Evolutionary conservation across 345 rosid species (phyloP).

Genomic region (Viola odorata): DNA sequence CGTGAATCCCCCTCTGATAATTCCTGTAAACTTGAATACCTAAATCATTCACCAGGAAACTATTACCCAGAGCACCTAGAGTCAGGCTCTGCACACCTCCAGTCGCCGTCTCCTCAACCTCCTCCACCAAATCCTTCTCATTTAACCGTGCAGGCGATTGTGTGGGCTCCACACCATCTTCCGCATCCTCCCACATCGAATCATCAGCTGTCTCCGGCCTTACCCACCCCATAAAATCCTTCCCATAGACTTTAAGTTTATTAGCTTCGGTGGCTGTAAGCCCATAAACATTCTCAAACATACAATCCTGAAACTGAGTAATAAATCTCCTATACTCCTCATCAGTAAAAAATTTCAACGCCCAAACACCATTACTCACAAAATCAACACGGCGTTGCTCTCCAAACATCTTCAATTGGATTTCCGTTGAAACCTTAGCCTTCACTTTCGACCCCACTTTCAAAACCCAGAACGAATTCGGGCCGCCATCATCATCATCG

Average conservation of each 20-base stretch:
- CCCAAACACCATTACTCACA: conserved; percentile 77
- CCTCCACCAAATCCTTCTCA: conserved; percentile 52
- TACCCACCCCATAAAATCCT: conserved; percentile 85
- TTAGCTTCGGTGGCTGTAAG: conserved; percentile 59
- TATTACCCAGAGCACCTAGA: conserved; percentile 81
- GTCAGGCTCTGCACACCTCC: conserved; percentile 92
- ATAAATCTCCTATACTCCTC: conserved; percentile 64
- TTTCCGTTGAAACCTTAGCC: conserved; percentile 62
- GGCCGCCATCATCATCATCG: conserved; percentile 26
- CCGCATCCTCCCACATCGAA: conserved; percentile 92
- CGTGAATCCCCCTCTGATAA: conserved; percentile 62
- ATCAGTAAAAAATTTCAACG: conserved; percentile 64
- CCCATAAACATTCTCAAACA: conserved; percentile 83
- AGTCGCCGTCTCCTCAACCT: conserved; percentile 78
- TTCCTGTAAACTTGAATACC: conserved; percentile 89
- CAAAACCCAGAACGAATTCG: conserved; percentile 52
- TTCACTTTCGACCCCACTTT: conserved; percentile 61
- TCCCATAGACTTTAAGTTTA: conserved; percentile 70
- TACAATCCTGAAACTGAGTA: conserved; percentile 57
- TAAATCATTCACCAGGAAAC: conserved; percentile 78
- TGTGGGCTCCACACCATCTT: conserved; percentile 29
- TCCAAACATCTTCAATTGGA: conserved; percentile 86
- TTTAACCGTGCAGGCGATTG: conserved; percentile 23
- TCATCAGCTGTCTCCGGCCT: conserved; percentile 89
- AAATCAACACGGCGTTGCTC: conserved; percentile 82